Conservation (phyloP, 352 stramenopile species). For the Globisporangium splendens region DNA sequence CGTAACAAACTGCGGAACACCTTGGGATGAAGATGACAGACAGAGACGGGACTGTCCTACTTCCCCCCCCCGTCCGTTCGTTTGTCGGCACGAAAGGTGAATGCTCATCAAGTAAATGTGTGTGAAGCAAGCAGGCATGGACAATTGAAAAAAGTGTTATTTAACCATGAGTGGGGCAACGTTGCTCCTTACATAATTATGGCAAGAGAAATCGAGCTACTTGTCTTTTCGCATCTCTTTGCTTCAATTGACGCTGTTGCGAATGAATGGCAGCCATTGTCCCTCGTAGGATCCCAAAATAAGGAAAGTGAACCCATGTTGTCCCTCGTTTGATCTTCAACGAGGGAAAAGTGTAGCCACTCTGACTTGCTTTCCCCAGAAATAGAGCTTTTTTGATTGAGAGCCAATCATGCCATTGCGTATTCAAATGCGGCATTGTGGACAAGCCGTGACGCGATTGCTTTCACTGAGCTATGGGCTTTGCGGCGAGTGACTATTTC, state of each 20-base stretch:
- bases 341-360: conserved; percentile 6
- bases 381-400: conserved; percentile 1
- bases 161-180: no score
- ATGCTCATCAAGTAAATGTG: no score
- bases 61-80: no score
- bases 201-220: no score
- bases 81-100: no score
- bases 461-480: conserved; percentile 29
- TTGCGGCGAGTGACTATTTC: conserved; percentile 49
- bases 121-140: no score
- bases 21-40: conserved; percentile 31
- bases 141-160: no score
- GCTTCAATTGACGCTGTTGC: no score
- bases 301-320: conserved; percentile 8
- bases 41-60: no score
- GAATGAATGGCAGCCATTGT: not conserved
- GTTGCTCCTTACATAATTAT: no score
- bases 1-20: conserved; percentile 68
- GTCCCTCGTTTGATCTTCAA: not conserved
- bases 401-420: not conserved
- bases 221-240: no score
- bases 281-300: not conserved
- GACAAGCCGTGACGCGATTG: no score
- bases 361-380: not conserved
- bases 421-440: not conserved